These are phyloP conservation scores for Speleostelium caveatum DNA, from an alignment of 78 protist species.

Conservation along the genomic window DNA sequence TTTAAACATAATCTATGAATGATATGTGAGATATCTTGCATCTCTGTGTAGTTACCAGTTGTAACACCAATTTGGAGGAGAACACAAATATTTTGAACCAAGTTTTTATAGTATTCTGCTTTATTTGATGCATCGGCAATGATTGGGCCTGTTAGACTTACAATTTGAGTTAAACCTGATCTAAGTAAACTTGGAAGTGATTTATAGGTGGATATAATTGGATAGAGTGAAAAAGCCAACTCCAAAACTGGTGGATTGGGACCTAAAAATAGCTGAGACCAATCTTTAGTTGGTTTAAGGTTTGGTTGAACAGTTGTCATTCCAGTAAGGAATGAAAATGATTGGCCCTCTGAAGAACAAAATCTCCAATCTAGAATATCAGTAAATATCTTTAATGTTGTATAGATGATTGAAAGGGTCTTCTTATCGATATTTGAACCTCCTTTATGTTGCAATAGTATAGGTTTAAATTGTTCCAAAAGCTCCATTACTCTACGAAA, in stretches of 20 bases:
- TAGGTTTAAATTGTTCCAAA: not conserved
- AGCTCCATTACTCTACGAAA: not conserved
- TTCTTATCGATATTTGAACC: not conserved
- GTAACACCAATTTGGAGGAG: conserved; percentile 13
- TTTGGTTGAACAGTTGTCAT: not conserved
- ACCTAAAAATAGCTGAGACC: not conserved
- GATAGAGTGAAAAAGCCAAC: conserved; percentile 28
- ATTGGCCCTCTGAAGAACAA: not conserved
- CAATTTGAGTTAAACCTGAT: conserved; percentile 5
- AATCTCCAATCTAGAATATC: conserved; percentile 40
- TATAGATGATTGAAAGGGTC: not conserved
- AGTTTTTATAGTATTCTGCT: not conserved
- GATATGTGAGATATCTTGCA: conserved; percentile 33
- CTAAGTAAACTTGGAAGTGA: conserved; percentile 31
- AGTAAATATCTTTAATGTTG: not conserved
- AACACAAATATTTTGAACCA: not conserved
- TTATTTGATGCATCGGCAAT: not conserved
- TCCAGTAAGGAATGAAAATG: not conserved
- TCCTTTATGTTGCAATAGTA: not conserved
- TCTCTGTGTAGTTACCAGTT: conserved; percentile 39
- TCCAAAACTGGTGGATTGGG: not conserved
- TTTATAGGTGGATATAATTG: not conserved
- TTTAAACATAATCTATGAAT: conserved; percentile 14
- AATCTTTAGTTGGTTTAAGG: conserved; percentile 15
- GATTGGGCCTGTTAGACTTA: conserved; percentile 4